These are phyloP conservation scores for Gossypium davidsonii DNA, from an alignment of 441 rosid species.

Conservation along the genomic window DNA sequence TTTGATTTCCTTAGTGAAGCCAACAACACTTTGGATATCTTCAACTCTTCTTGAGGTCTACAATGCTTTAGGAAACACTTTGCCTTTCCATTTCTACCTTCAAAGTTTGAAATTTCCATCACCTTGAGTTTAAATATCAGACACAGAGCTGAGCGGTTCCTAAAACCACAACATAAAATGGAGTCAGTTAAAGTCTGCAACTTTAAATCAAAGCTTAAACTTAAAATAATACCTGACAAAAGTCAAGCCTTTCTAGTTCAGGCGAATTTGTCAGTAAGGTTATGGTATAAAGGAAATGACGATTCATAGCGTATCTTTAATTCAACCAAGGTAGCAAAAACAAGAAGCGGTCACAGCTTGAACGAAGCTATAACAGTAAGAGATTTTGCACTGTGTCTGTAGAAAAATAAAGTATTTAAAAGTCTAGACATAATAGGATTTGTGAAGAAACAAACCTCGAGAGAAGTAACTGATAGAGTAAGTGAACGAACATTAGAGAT, in stretches of 20 bases:
- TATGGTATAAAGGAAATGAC: background rate
- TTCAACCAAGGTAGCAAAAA: background rate
- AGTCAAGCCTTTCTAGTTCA: background rate
- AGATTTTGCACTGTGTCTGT: background rate
- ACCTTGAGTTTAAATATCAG: background rate
- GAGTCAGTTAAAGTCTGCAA: background rate
- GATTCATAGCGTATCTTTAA: background rate
- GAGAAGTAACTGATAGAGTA: background rate
- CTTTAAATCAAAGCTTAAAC: background rate
- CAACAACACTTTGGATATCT: background rate
- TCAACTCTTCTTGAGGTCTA: background rate
- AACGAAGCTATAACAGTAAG: background rate
- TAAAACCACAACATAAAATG: background rate
- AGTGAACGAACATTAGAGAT: background rate
- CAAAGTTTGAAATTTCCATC: background rate
- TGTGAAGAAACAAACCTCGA: background rate
- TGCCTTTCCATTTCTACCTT: background rate
- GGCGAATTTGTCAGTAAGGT: background rate
- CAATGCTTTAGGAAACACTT: background rate
- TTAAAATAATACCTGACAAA: background rate
- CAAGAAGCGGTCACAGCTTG: background rate
- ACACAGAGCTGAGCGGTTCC: background rate
- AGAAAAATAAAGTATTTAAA: too few relatives aligned
- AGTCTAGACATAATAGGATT: background rate
- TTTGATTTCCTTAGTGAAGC: background rate